These are phyloP conservation scores for Penicillium sp. DNA, from an alignment of 2,329 filamentous ascomycete species.

Conservation along the genomic window DNA sequence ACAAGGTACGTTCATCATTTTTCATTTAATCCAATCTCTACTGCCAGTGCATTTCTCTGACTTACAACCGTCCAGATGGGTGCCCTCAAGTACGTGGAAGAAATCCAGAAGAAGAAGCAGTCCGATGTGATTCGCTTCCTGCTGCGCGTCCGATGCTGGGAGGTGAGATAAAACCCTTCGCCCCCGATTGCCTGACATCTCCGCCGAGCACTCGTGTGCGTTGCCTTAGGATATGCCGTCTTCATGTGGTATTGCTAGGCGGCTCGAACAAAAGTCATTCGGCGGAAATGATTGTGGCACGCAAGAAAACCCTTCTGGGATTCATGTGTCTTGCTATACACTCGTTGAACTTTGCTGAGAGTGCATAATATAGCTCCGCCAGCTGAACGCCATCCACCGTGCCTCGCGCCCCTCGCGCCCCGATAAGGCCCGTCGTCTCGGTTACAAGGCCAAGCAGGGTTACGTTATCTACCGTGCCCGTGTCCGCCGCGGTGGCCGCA, in stretches of 20 bases:
- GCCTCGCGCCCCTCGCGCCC: conserved; percentile 96
- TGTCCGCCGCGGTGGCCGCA: conserved; percentile 97
- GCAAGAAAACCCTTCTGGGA: conserved; percentile 25
- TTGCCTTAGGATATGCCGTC: conserved; percentile 33
- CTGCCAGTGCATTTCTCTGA: conserved; percentile 18
- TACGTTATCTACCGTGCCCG: conserved; percentile 99
- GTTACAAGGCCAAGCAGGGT: conserved; percentile 99
- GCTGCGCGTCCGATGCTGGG: conserved; percentile 98
- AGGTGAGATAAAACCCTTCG: conserved; percentile 59
- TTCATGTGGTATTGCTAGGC: conserved; percentile 33
- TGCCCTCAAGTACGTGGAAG: conserved; percentile 99
- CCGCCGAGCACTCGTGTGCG: conserved; percentile 38
- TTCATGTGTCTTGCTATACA: conserved; percentile 75
- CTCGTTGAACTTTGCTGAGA: conserved; percentile 99
- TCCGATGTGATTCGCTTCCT: conserved; percentile 99
- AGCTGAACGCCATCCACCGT: conserved; percentile 99
- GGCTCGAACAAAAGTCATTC: conserved; percentile 32
- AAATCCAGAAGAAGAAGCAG: conserved; percentile 99
- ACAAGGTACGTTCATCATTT: conserved; percentile 40
- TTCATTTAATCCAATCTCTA: not conserved
- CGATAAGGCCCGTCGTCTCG: conserved; percentile 99
- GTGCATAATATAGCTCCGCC: conserved; percentile 99
- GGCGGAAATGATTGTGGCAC: conserved; percentile 50
- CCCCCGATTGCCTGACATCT: conserved; percentile 38
- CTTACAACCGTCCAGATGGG: conserved; percentile 66